Base-by-base conservation (phyloP, 805 yeast genomes). In the Metschnikowia lochheadii region DNA sequence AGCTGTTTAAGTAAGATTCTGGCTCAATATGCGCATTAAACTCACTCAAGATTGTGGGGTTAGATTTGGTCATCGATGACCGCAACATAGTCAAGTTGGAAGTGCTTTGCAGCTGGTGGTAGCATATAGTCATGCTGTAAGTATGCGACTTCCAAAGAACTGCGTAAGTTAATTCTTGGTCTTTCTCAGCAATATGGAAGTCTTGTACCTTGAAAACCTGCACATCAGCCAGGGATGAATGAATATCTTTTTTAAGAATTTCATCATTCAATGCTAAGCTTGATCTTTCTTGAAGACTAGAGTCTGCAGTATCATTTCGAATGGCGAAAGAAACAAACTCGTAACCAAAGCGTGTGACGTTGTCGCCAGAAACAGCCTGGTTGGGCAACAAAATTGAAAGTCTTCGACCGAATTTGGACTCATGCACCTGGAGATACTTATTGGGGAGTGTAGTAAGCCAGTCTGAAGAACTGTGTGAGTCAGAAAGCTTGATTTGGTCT, bases 141-240 rank as follows among this genome's bases (percentile, higher is more conserved):
- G 80, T 75, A 54, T 84, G 84, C 56, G 87, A 80, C 59, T 84
- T 85, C 87, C 88, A 83, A 33, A 84, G 66, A 23, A 79, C 56
- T 50, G 66, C 62, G 55, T 72, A 74, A 15, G 38, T 44, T 18
- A 54, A 36, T 5, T 36, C 20, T 14, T 31, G 35, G 14, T 36
- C 46, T 6, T 33, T n/a, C 15, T 38, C 41, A 7, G 38, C 20
- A 6, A 54, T 48, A 10, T 50, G 52, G 37, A 53, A 57, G 32
- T 57, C 60, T 40, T 57, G 60, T 11, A 52, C 46, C 31, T 26
- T 56, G 40, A 56, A 46, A 6, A 37, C 40, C 20, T 47, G 47
- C n/a, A 39, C 14, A 11, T 50, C 54, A 15, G 17, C 35, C 13
- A 15, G 29, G 3, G 14, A 29, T 4, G 48, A 17, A n/a, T 20